These are phyloP conservation scores for Lachnellula hyalina DNA, from an alignment of 2,329 filamentous ascomycete species.

Conservation along the genomic window DNA sequence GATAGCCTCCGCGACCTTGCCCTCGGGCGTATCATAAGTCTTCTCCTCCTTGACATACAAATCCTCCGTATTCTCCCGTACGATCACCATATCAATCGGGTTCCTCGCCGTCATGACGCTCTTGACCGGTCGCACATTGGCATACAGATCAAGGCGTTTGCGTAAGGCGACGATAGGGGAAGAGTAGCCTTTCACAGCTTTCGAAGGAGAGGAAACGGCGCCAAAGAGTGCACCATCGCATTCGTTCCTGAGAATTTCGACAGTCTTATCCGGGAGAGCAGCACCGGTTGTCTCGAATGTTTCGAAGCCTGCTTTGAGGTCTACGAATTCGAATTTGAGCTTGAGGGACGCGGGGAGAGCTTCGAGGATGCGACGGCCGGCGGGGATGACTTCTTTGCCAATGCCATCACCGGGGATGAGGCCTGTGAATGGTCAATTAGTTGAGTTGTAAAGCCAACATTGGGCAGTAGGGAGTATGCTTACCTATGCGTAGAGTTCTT, in stretches of 20 bases:
- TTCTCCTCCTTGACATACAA: constrained; percentile 87
- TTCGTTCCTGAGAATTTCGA: constrained; percentile 80
- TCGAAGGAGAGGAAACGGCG: constrained; percentile 87
- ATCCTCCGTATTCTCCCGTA: constrained; percentile 98
- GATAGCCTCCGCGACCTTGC: constrained; percentile 92
- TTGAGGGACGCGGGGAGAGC: constrained; percentile 85
- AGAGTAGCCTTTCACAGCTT: constrained; percentile 89
- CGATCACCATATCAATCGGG: constrained; percentile 85
- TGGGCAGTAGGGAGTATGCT: constrained; percentile 36
- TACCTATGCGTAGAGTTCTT: constrained; percentile 64
- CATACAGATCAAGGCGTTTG: constrained; percentile 91
- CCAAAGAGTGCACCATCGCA: constrained; percentile 97
- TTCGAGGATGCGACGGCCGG: constrained; percentile 86
- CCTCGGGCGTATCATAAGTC: constrained; percentile 67
- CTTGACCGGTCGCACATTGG: constrained; percentile 96
- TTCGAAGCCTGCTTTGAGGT: constrained; percentile 89
- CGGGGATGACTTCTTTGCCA: constrained; percentile 95
- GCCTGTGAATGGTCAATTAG: constrained; percentile 45
- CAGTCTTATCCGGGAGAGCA: constrained; percentile 84
- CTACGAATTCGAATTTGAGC: constrained; percentile 89
- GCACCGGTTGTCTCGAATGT: constrained; percentile 86
- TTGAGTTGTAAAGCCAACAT: no score
- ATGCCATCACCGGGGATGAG: constrained; percentile 98
- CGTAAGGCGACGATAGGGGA: constrained; percentile 84
- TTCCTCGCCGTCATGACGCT: constrained; percentile 59